A percentile compares a stretch with the other conserved stretches of the same genome.
These are phyloP conservation scores for Senna siamea DNA, from an alignment of 306 rosid species.

Conservation along the genomic window DNA sequence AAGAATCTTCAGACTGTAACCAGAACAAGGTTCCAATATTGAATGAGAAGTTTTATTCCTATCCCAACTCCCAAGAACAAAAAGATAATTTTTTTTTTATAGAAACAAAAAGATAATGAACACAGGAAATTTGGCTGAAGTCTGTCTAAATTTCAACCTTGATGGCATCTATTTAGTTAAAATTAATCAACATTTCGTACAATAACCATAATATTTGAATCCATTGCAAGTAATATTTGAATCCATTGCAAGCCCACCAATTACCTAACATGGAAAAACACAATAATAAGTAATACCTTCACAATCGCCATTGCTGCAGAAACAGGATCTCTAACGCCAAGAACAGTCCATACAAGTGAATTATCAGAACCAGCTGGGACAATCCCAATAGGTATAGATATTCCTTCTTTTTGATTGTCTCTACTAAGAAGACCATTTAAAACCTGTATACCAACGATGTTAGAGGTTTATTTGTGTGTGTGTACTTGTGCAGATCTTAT, in stretches of 20 bases:
- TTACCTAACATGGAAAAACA: constrained; percentile 22
- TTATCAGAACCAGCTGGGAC: constrained; percentile 99
- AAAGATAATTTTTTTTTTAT: too few species aligned
- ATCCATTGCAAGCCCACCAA: constrained; percentile 21
- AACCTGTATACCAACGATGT: constrained; percentile 66
- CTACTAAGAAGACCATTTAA: constrained; percentile 92
- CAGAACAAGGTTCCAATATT: constrained; percentile 4
- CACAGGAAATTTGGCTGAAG: constrained; percentile 18
- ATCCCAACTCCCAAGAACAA: constrained; percentile 1
- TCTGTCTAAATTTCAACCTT: constrained; percentile 27
- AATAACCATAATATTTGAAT: constrained; percentile 21
- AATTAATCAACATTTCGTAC: background rate
- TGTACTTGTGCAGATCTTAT: background rate
- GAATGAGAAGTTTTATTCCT: constrained; percentile 21
- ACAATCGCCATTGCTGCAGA: constrained; percentile 99
- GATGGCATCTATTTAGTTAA: constrained; percentile 12
- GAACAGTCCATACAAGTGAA: constrained; percentile 98
- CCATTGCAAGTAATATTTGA: constrained; percentile 16
- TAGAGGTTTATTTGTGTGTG: constrained; percentile 9
- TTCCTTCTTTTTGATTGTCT: constrained; percentile 98
- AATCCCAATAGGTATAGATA: constrained; percentile 97
- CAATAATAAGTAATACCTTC: constrained; percentile 68
- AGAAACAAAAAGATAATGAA: too few species aligned
- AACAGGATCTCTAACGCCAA: constrained; percentile 95
- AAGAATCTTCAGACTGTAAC: background rate